Evolutionary conservation across 345 rosid genomes (phyloP), one percentile per base, ranked within the genome.

Genomic region (Firmiana major): DNA sequence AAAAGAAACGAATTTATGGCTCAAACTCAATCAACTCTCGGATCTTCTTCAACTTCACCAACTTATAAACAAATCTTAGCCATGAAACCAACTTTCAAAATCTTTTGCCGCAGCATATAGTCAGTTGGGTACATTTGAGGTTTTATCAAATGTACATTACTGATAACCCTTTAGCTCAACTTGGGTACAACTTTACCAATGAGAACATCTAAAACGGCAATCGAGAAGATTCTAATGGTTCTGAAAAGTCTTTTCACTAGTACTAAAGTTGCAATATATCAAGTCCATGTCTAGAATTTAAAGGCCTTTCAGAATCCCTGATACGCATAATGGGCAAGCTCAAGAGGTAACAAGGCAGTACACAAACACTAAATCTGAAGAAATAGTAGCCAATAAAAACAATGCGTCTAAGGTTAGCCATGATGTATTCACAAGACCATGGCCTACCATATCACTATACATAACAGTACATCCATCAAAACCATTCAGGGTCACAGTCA

Each of bases 401-500:
- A 19, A 78, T 24, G 51, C 40, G 49, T 24, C 43, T 42, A 64
- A 28, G 48, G 28, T 46, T 75, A 16, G 58, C 63, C 59, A 71
- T 72, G 80, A 81, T 60, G 77, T n/a, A n/a, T n/a, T n/a, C n/a
- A n/a, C n/a, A n/a, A n/a, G n/a, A n/a, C n/a, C n/a, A n/a, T n/a
- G 34, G 34, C 79, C 80, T 77, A 73, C 79, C 82, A 63, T 46
- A 49, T 48, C 74, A 28, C n/a, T 64, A 12, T 38, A 54, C 75
- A 31, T 31, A 31, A 31, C 34, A 31, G 1, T 31, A 17, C n/a
- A 42, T 71, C 63, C 5, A 62, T 71, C 34, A 62, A 22, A 2
- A 31, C 34, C 70, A 21, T 31, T 64, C n/a, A 15, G 46, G 28
- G 36, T 78, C 64, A 15, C 31, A 42, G 31, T 13, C n/a, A n/a